Conservation (phyloP, 2,329 filamentous ascomycete species). For the Akanthomyces muscarius region DNA sequence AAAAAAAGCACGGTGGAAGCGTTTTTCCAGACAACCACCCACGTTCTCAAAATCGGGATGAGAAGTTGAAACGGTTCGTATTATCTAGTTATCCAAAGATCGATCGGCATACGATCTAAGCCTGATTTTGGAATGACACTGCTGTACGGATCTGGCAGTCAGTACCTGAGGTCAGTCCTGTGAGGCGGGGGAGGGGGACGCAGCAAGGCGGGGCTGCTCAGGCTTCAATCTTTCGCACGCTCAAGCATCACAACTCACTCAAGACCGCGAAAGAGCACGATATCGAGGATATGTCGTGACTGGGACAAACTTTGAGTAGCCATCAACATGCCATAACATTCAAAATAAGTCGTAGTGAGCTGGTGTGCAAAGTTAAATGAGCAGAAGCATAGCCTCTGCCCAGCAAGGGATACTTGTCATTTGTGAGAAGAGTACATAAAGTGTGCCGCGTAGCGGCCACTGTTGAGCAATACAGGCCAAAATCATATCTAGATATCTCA, state of each 20-base stretch:
- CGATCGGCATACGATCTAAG: too few relatives aligned
- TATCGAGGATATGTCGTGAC: not conserved
- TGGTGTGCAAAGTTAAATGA: not conserved
- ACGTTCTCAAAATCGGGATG: too few relatives aligned
- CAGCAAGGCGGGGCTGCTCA: not conserved
- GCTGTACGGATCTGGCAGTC: too few relatives aligned
- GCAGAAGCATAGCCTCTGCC: slow-evolving; percentile 11
- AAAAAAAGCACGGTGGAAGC: too few relatives aligned
- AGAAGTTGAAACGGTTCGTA: too few relatives aligned
- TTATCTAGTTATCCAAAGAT: too few relatives aligned
- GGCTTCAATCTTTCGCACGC: not conserved
- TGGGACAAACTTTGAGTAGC: too few relatives aligned
- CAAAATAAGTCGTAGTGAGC: not conserved
- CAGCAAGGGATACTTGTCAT: slow-evolving; percentile 19
- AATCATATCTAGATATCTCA: slow-evolving; percentile 34
- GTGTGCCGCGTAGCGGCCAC: slow-evolving; percentile 27
- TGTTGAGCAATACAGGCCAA: slow-evolving; percentile 28
- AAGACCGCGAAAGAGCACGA: not conserved
- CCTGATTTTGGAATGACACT: too few relatives aligned
- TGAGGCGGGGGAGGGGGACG: not conserved
- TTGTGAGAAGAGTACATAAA: slow-evolving; percentile 26
- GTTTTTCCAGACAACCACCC: too few relatives aligned
- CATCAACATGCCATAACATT: not conserved
- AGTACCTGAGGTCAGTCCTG: not conserved
- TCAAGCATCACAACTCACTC: not conserved